phyloP scores from a whole-genome alignment of 225 moss, liverwort and hornwort genomes.

The Neckera pumila region DNA sequence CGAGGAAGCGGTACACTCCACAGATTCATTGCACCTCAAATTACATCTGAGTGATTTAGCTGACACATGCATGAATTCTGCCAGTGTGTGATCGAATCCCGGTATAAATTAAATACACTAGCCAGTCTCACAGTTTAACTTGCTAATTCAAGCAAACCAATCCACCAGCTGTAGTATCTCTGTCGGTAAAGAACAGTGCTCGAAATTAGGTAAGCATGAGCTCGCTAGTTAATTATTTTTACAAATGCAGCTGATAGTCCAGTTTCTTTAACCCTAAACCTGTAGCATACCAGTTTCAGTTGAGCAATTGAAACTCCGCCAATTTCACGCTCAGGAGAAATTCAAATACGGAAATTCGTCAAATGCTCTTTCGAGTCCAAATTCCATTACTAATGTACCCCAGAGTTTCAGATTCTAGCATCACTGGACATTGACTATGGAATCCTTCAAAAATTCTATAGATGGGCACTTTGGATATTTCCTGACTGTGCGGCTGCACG shows the following conservation, averaged over 20 bases:
- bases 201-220: no score
- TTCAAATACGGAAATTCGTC: not conserved
- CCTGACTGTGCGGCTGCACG: not conserved
- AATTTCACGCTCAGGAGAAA: not conserved
- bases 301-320: not conserved
- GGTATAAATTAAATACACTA: not conserved
- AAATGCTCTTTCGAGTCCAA: not conserved
- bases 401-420: not conserved
- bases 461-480: not conserved
- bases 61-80: not conserved
- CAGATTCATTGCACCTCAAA: not conserved
- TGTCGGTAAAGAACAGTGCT: not conserved
- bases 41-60: not conserved
- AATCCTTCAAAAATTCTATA: no score
- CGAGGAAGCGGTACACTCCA: conserved; percentile 21
- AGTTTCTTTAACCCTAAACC: not conserved
- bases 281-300: not conserved
- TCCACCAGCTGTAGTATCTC: not conserved
- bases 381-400: not conserved
- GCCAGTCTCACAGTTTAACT: not conserved
- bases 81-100: not conserved
- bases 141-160: not conserved
- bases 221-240: not conserved
- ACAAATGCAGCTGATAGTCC: no score
- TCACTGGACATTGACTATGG: not conserved